These are phyloP conservation scores for Panus rudis DNA, from an alignment of 768 basidiomycete genomes.

Conservation along the genomic window DNA sequence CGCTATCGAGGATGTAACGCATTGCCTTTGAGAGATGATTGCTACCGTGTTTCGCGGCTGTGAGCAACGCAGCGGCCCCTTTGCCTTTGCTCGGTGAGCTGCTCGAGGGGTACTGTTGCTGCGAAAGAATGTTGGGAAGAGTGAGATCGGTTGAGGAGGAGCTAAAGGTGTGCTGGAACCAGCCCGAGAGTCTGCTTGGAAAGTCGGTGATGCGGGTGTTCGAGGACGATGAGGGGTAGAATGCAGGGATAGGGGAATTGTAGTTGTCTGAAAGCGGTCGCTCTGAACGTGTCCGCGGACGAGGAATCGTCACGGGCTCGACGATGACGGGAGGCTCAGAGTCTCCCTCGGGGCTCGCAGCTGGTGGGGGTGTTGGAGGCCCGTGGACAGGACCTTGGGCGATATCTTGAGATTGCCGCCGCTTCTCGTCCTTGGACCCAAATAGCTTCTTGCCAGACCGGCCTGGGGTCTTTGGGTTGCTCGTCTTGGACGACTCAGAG, in stretches of 20 bases:
- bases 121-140: slow-evolving; percentile 51
- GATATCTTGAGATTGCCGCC: slow-evolving; percentile 20
- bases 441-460: slow-evolving; percentile 10
- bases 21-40: slow-evolving; percentile 78
- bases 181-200: slow-evolving; percentile 69
- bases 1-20: slow-evolving; percentile 86
- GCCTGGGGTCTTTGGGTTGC: slow-evolving; percentile 6
- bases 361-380: slow-evolving; percentile 2
- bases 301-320: slow-evolving; percentile 51
- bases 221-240: slow-evolving; percentile 40
- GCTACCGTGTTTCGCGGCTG: slow-evolving; percentile 67
- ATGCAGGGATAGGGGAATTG: slow-evolving; percentile 37
- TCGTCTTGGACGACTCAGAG: slow-evolving; percentile 16
- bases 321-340: slow-evolving; percentile 51
- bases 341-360: slow-evolving; percentile 21
- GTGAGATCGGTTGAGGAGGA: slow-evolving; percentile 67
- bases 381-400: not conserved
- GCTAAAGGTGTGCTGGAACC: slow-evolving; percentile 75
- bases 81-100: slow-evolving; percentile 40
- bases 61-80: slow-evolving; percentile 42
- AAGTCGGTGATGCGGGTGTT: slow-evolving; percentile 56
- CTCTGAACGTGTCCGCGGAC: slow-evolving; percentile 48
- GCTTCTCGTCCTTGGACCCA: slow-evolving; percentile 16
- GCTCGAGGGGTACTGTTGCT: slow-evolving; percentile 31
- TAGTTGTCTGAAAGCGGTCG: slow-evolving; percentile 43